Base-by-base conservation (phyloP, 2,329 filamentous ascomycete species). In the Aspergillus versicolor region DNA sequence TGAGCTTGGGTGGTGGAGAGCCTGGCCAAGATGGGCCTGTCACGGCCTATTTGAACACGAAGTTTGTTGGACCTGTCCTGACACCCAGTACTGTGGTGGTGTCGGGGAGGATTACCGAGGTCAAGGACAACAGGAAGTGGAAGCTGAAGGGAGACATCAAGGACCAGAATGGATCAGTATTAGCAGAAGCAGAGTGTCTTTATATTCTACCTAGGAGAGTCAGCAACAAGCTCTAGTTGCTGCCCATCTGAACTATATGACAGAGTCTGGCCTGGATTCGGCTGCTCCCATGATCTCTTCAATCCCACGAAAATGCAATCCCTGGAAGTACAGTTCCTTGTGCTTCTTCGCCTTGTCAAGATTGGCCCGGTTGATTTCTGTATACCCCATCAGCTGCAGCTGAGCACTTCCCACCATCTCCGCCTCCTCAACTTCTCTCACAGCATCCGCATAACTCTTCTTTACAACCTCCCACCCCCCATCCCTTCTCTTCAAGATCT, bases 21-120 rank as follows among this genome's bases (percentile, higher is more conserved):
- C 32, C 52, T 19, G 15, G 51, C 17, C 32, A 48, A n/a, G 46
- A 46, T 3, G 60, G 57, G 5, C 54, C 63, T 4, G 60, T 66
- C 6, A 66, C 64, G 15, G 61, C 63, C 34, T 66, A 63, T 41
- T 40, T 66, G 63, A 64, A 66, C 56, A 64, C 62, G n/a, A 61
- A 34, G 22, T 66, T 62, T 41, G 13, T 58, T 15, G 27, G 62
- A n/a, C 64, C 63, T 4, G 59, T 65, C 1, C 38, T n/a, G 12
- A 62, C 61, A 5, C 63, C 63, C 4, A 57, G 62, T 5, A 58
- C 57, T 12, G 46, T 65, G 34, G 22, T 65, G 7, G 58, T 65
- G 1, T 32, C 53, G 38, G 54, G 44, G 21, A 52, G 48, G 21
- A 46, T 65, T 21, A 49, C 49, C 9, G 63, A 65, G 47, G 34